phyloP scores from a whole-genome alignment of 148 eudicot species.

The Salicornia ramosissima region DNA sequence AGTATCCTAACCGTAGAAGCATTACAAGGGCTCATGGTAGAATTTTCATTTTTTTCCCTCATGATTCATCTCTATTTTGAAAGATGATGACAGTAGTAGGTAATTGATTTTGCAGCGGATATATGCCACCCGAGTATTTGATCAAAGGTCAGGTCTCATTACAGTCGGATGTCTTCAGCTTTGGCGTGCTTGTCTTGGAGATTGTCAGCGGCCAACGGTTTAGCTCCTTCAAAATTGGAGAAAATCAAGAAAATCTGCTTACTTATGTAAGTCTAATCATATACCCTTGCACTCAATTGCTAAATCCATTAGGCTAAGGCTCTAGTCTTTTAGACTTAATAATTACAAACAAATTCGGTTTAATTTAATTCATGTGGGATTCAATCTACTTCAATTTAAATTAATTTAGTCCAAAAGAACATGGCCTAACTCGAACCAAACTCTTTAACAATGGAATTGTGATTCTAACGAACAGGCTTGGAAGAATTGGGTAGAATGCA shows the following conservation, averaged over 20 bases:
- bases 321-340: not conserved
- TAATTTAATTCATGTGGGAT: too few relatives aligned
- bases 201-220: slow-evolving; percentile 25
- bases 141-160: slow-evolving; percentile 21
- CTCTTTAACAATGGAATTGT: not conserved
- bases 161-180: slow-evolving; percentile 28
- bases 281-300: too few relatives aligned
- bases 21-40: not conserved
- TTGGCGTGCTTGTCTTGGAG: slow-evolving; percentile 28
- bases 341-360: too few relatives aligned
- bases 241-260: slow-evolving; percentile 13
- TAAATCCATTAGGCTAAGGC: not conserved
- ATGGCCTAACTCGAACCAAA: too few relatives aligned
- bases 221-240: slow-evolving; percentile 4
- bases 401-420: too few relatives aligned
- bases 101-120: slow-evolving; percentile 23
- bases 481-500: slow-evolving; percentile 25
- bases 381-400: too few relatives aligned
- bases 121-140: slow-evolving; percentile 26
- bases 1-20: not conserved
- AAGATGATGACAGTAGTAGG: not conserved
- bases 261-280: slow-evolving; percentile 17
- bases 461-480: slow-evolving; percentile 18
- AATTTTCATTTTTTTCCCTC: not conserved
- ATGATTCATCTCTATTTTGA: not conserved